Evolutionary conservation across 2,329 filamentous ascomycete species (phyloP).

Genomic region (Nakataea oryzae): DNA sequence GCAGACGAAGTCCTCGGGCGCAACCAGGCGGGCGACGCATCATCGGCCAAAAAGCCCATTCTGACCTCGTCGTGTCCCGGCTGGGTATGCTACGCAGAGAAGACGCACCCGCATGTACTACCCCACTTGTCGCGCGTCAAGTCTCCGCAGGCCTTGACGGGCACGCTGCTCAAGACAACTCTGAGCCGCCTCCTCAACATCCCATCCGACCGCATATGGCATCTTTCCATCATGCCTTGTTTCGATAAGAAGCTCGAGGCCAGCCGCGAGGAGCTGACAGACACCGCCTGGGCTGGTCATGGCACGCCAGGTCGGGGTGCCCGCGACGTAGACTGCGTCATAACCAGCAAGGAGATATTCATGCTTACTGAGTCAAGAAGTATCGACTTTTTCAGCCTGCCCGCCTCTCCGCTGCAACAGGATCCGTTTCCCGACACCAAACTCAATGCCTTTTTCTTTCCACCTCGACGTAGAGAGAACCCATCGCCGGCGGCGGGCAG

Average conservation of each 20-base stretch:
- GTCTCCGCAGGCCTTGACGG: conserved; percentile 85
- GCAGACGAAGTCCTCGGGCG: conserved; percentile 54
- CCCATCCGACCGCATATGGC: conserved; percentile 76
- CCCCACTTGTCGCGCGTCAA: conserved; percentile 87
- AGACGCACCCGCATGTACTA: conserved; percentile 89
- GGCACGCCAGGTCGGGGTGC: conserved; percentile 43
- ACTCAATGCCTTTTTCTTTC: conserved; percentile 67
- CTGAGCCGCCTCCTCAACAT: conserved; percentile 65
- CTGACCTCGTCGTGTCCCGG: conserved; percentile 88
- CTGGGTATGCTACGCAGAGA: conserved; percentile 98
- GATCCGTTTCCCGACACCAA: conserved; percentile 61
- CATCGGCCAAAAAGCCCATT: conserved; percentile 33
- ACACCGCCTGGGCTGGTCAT: conserved; percentile 56
- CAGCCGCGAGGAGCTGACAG: conserved; percentile 83
- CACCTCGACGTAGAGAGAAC: conserved; percentile 29
- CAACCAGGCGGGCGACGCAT: conserved; percentile 14
- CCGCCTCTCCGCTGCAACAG: conserved; percentile 38
- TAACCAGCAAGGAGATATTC: conserved; percentile 88
- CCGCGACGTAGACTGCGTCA: conserved; percentile 93
- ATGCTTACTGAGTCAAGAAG: conserved; percentile 76
- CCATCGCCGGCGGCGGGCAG: conserved; percentile 55
- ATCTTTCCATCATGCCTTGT: conserved; percentile 93
- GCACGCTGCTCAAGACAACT: conserved; percentile 80
- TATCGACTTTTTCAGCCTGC: conserved; percentile 64
- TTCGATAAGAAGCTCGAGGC: conserved; percentile 99